Evolutionary conservation across 805 yeast genomes (phyloP), one percentile per base, ranked within the genome.

Genomic region (Candida chauliodis): DNA sequence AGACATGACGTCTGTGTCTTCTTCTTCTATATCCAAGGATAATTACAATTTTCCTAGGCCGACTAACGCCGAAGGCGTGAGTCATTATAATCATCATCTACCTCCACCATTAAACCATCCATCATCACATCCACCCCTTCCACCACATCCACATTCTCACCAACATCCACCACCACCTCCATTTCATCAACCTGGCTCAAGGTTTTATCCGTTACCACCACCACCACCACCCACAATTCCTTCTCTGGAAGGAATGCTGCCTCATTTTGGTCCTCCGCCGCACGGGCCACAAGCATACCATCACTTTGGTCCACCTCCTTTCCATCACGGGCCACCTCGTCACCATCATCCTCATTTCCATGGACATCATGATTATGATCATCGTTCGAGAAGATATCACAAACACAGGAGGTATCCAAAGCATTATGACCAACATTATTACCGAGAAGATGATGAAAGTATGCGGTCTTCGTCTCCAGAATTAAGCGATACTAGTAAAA

Each of bases 281-380:
- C 11, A 30, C 31, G 23, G 36, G 15, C 23, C 8, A 6, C 27
- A 8, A 5, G 7, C 39, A 28, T 5, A 5, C 14, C 19, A 17
- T 13, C 25, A 32, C 9, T 14, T 29, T 29, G 28, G 29, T 8
- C 34, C 30, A 18, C 30, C 34, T 6, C n/a, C 38, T 10, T 35
- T 22, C 20, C 41, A 39, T 5, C 34, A 30, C 25, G 28, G 33
- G 11, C 42, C 26, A 32, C 44, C 21, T 13, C 31, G 30, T n/a
- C 31, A 26, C 18, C 31, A 34, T 20, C 39, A 30, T 11, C 25
- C 13, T 16, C 38, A 17, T 27, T 16, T 8, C 8, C 28, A 34
- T 10, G 19, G 31, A 10, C 21, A 25, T 9, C 35, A 33, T 24
- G 29, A 22, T 23, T n/a, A n/a, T n/a, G n/a, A n/a, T n/a, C n/a